These are phyloP conservation scores for Delitschia confertaspora DNA, from an alignment of 495 filamentous ascomycete genomes.

Conservation along the genomic window DNA sequence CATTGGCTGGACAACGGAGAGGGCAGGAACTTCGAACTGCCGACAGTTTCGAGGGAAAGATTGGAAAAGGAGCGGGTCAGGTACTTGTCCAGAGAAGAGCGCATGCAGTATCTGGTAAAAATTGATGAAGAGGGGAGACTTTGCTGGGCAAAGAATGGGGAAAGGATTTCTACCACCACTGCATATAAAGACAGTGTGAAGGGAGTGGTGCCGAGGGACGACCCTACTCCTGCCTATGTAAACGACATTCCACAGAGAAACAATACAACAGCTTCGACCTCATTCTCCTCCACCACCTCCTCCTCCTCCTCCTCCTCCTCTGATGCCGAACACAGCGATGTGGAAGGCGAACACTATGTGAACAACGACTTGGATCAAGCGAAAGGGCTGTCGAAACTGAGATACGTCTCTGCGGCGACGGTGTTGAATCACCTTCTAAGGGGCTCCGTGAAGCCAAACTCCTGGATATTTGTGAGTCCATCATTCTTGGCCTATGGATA, in stretches of 20 bases:
- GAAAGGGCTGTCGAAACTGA: constrained; percentile 53
- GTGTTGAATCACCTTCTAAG: constrained; percentile 65
- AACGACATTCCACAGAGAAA: constrained; percentile 13
- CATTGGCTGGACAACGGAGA: constrained; percentile 84
- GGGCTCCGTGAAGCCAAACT: constrained; percentile 63
- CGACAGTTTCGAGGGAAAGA: constrained; percentile 32
- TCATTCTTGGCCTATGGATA: neutral
- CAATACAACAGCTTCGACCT: no score
- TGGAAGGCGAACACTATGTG: constrained; percentile 43
- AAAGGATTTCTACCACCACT: constrained; percentile 63
- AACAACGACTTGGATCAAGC: constrained; percentile 46
- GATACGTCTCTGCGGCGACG: constrained; percentile 57
- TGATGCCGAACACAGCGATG: constrained; percentile 25
- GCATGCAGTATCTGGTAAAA: constrained; percentile 34
- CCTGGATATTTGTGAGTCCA: constrained; percentile 69
- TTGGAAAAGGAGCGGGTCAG: constrained; percentile 35
- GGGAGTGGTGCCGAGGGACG: constrained; percentile 62
- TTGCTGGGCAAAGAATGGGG: constrained; percentile 52
- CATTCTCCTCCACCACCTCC: constrained; percentile 10
- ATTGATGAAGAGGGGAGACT: constrained; percentile 34
- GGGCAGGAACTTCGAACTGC: constrained; percentile 34
- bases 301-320: constrained; percentile 23
- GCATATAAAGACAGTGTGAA: constrained; percentile 69
- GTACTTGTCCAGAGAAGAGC: constrained; percentile 38
- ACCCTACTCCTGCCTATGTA: constrained; percentile 32